These are phyloP conservation scores for Pleurotus eryngii DNA, from an alignment of 768 basidiomycete genomes.

Conservation along the genomic window DNA sequence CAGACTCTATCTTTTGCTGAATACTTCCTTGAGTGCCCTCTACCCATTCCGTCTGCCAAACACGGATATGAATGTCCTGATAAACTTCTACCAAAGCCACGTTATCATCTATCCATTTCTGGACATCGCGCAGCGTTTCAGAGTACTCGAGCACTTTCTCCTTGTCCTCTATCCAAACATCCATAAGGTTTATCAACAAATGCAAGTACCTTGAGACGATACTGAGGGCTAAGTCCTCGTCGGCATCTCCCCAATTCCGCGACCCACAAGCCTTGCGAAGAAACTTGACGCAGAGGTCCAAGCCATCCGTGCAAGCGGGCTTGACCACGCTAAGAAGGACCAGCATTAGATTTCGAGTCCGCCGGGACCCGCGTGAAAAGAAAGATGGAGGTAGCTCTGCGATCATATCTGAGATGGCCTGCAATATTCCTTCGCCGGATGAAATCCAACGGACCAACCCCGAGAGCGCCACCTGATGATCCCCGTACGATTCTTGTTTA, in stretches of 20 bases:
- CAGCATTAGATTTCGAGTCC: conserved; percentile 1
- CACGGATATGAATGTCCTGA: neutral
- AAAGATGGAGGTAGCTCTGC: neutral
- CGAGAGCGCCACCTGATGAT: neutral
- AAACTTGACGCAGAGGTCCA: neutral
- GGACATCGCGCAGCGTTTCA: neutral
- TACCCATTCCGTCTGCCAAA: neutral
- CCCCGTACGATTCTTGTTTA: neutral
- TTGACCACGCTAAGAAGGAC: neutral
- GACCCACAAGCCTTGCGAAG: neutral
- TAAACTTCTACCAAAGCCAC: conserved; percentile 1
- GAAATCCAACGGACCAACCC: conserved; percentile 2
- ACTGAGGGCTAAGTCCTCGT: neutral
- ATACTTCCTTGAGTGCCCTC: neutral
- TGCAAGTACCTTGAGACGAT: neutral
- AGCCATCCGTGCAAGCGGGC: neutral
- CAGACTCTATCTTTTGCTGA: neutral
- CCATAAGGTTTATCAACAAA: neutral
- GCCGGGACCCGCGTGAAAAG: neutral
- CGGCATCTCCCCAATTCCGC: neutral
- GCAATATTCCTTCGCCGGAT: neutral
- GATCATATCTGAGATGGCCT: neutral
- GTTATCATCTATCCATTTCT: conserved; percentile 1
- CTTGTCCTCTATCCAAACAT: neutral
- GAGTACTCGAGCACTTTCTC: neutral